Conservation (phyloP, 2,329 filamentous ascomycete species). For the Apiospora sp. region DNA sequence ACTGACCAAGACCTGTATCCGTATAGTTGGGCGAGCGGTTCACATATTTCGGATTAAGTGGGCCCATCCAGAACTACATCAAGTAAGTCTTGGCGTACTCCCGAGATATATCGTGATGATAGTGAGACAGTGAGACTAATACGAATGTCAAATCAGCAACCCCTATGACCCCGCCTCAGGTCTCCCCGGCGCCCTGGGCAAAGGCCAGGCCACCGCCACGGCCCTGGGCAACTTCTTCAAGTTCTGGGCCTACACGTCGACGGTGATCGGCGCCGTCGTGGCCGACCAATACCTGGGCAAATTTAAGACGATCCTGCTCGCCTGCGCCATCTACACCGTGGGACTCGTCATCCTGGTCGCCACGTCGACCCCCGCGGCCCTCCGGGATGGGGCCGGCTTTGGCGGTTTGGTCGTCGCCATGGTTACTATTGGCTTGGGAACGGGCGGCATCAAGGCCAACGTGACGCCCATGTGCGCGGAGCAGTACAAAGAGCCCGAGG, state of each 20-base stretch:
- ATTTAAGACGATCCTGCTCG: slow-evolving; percentile 68
- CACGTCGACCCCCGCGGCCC: slow-evolving; percentile 52
- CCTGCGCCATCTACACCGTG: slow-evolving; percentile 64
- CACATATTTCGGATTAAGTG: slow-evolving; percentile 68
- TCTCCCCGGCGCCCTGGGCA: slow-evolving; percentile 59
- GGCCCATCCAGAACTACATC: slow-evolving; percentile 65
- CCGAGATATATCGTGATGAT: neutral
- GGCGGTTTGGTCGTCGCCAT: slow-evolving; percentile 62
- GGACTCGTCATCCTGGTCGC: slow-evolving; percentile 63
- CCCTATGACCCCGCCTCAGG: slow-evolving; percentile 41
- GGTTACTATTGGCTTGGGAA: slow-evolving; percentile 71
- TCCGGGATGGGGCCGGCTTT: slow-evolving; percentile 51
- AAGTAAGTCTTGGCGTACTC: slow-evolving; percentile 46
- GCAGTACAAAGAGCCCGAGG: slow-evolving; percentile 66
- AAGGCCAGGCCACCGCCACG: slow-evolving; percentile 63
- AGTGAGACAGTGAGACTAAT: neutral
- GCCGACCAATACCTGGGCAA: slow-evolving; percentile 66
- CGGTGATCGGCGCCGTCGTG: slow-evolving; percentile 55
- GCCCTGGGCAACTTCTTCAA: slow-evolving; percentile 68
- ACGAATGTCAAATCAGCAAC: neutral
- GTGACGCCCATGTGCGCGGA: slow-evolving; percentile 67
- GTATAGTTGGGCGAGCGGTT: slow-evolving; percentile 65
- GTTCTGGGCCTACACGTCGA: slow-evolving; percentile 44
- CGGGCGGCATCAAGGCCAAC: slow-evolving; percentile 75
- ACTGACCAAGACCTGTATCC: neutral